Evolutionary conservation across 495 filamentous ascomycete genomes (phyloP), one percentile per base, ranked within the genome.

Genomic region (Aeminium ludgeri): DNA sequence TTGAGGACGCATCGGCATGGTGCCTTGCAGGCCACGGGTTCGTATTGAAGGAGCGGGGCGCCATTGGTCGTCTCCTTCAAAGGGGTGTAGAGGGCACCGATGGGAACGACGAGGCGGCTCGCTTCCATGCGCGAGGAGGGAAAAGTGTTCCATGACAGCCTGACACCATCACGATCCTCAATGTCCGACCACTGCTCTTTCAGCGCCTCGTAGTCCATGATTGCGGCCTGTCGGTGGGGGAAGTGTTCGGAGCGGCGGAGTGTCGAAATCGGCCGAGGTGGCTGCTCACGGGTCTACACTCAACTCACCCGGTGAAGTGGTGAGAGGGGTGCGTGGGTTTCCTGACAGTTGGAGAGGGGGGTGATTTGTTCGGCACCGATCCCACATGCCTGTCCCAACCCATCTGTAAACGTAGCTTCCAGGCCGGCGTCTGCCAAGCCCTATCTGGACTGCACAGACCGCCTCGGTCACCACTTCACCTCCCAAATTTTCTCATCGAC

Each of bases 71-170:
- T 91, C 65, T 94, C 86, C 61, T 96, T 96, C 44, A 99, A 65
- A 13, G 91, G 91, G 2, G 91, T 99, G 60, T 95, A 96, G 41
- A 94, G 70, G 42, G 86, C 87, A 57, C 86, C 91, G 55, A 96
- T 94, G 46, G 91, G 91, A 31, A 96, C 91, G 46, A 99, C 89
- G 38, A 99, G 76, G 30, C 91, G 73, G 34, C 86, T 93, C 13
- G 91, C 92, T 79, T 99, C 91, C 80, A 99, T 93, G 56, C 91
- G 86, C 58, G 86, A 82, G 68, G 87, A 94, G 43, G 91, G 91
- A 61, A 99, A 95, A 29, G 91, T 92, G 58, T 99, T 99, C 91
- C 91, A 99, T 63, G 89, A 95, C 41, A 99, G 73, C 54, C 91
- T 75, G 56, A 96, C 72, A 40, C 91, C 91, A 78, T 99, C 91